These are phyloP conservation scores for Pseudogymnoascus sp. DNA, from an alignment of 2,329 filamentous ascomycete species.

Conservation along the genomic window DNA sequence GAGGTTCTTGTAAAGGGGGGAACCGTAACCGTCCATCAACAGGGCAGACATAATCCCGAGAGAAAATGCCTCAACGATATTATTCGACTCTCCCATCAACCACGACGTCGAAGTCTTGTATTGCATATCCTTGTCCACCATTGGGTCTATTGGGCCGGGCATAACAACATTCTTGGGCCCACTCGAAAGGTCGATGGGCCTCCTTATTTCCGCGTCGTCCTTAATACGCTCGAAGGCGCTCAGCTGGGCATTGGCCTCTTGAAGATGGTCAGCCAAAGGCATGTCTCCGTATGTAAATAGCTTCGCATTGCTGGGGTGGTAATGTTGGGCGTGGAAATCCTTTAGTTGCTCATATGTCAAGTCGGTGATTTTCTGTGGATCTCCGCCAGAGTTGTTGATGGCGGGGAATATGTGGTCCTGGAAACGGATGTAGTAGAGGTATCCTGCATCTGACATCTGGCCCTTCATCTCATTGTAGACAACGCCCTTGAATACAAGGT, in stretches of 20 bases:
- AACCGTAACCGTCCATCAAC: conserved; percentile 89
- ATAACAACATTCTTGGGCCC: conserved; percentile 66
- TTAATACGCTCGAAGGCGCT: conserved; percentile 63
- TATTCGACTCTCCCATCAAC: conserved; percentile 74
- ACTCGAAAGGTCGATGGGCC: conserved; percentile 61
- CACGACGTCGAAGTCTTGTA: conserved; percentile 92
- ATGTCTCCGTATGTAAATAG: conserved; percentile 94
- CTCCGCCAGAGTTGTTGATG: conserved; percentile 93
- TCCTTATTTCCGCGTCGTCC: conserved; percentile 66
- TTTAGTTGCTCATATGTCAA: conserved; percentile 85
- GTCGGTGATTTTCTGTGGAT: conserved; percentile 93
- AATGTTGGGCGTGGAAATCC: conserved; percentile 84
- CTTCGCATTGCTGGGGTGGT: conserved; percentile 96
- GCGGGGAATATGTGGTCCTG: conserved; percentile 90
- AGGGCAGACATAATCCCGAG: conserved; percentile 74
- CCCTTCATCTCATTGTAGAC: conserved; percentile 99
- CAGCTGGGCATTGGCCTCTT: conserved; percentile 69
- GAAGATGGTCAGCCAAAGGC: conserved; percentile 72
- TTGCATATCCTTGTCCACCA: conserved; percentile 79
- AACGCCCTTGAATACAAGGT: conserved; percentile 89
- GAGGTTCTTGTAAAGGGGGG: conserved; percentile 80
- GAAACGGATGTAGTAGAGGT: conserved; percentile 91
- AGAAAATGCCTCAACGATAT: conserved; percentile 84
- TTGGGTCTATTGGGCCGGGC: conserved; percentile 74
- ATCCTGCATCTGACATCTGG: conserved; percentile 94